Conservation (phyloP, 163 green algal species). For the Prototheca stagnorum region DNA sequence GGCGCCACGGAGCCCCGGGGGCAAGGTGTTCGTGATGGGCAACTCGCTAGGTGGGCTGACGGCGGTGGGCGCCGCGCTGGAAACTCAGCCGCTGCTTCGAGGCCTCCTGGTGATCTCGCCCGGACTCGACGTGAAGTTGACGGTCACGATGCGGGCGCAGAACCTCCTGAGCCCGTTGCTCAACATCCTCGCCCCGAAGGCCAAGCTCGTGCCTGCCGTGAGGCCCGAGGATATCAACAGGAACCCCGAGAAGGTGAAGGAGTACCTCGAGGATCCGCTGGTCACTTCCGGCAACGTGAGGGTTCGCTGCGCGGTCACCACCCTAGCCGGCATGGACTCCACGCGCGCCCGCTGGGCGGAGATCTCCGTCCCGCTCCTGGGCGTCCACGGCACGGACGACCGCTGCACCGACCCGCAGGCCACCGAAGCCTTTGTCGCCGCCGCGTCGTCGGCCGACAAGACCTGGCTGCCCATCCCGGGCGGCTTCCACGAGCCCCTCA, state of each 20-base stretch:
- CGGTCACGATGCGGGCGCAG: constrained; percentile 18
- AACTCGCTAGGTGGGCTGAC: constrained; percentile 64
- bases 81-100: constrained; percentile 14
- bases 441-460: constrained; percentile 6
- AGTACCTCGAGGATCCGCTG: constrained; percentile 24
- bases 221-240: constrained; percentile 51
- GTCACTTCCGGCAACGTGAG: constrained; percentile 23
- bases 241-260: constrained; percentile 12
- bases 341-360: constrained; percentile 4
- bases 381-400: constrained; percentile 34
- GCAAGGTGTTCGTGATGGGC: constrained; percentile 39
- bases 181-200: constrained; percentile 26
- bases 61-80: constrained; percentile 17
- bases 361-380: constrained; percentile 40
- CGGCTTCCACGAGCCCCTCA: constrained; percentile 15
- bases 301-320: constrained; percentile 31
- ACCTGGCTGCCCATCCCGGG: constrained; percentile 1
- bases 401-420: constrained; percentile 18
- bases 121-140: constrained; percentile 43
- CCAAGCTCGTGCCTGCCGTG: constrained; percentile 49
- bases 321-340: constrained; percentile 26
- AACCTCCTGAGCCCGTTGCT: constrained; percentile 37
- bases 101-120: constrained; percentile 55
- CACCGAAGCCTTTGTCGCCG: constrained; percentile 3
- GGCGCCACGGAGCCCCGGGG: too few species aligned